phyloP scores from a whole-genome alignment of 2,329 filamentous ascomycete species.

The Graphilbum sp. region DNA sequence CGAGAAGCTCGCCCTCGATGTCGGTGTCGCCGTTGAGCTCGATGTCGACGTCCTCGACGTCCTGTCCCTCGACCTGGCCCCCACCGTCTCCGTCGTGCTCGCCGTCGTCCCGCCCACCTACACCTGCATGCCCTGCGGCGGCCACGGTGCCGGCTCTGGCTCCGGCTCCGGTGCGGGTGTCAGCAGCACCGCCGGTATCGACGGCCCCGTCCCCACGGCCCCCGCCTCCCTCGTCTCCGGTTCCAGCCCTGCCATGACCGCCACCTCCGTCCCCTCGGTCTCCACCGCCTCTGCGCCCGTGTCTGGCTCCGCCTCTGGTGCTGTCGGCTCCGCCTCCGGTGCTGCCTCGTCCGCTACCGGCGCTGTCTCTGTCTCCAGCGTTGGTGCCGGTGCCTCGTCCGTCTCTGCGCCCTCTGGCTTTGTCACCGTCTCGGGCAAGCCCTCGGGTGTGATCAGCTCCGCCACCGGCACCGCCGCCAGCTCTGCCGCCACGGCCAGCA shows the following conservation, averaged over 20 bases:
- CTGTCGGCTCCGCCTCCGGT: not conserved
- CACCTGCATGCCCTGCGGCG: constrained; percentile 8
- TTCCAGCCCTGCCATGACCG: not conserved
- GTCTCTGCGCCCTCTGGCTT: no score
- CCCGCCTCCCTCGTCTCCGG: not conserved
- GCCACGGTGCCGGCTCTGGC: no score
- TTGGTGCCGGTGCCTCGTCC: not conserved
- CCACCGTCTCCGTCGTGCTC: constrained; percentile 14
- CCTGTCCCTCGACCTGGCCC: constrained; percentile 12
- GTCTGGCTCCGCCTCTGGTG: not conserved
- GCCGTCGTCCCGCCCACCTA: constrained; percentile 8
- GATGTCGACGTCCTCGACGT: constrained; percentile 11
- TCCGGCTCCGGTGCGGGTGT: not conserved
- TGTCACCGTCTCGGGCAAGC: not conserved
- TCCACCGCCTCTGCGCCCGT: not conserved
- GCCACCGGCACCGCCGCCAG: not conserved
- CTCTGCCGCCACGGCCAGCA: not conserved
- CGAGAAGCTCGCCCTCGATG: constrained; percentile 12
- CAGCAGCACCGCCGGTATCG: not conserved
- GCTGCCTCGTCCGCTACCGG: not conserved
- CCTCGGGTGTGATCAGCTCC: not conserved
- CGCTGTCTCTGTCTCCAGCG: not conserved
- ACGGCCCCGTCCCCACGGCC: not conserved
- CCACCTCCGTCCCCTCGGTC: no score
- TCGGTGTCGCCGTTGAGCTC: constrained; percentile 13